Conservation (phyloP, 179 eudicot species). For the Patellifolia procumbens region DNA sequence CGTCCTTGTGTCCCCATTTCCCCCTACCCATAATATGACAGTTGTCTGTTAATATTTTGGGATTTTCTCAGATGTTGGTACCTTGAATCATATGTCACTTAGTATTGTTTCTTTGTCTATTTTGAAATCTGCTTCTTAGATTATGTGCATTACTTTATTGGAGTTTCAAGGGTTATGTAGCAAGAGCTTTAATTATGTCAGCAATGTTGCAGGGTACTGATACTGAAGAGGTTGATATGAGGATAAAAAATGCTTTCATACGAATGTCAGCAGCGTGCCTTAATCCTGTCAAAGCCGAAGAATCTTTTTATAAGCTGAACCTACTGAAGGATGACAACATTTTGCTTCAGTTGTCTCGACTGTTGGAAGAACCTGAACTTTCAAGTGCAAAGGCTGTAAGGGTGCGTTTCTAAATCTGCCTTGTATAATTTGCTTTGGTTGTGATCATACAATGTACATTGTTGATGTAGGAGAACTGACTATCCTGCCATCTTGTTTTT, state of each 20-base stretch:
- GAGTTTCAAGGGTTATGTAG: not conserved
- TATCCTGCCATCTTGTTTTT: not conserved
- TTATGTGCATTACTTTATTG: not conserved
- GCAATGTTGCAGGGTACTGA: constrained; percentile 46
- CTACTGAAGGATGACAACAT: constrained; percentile 45
- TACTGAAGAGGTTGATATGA: constrained; percentile 46
- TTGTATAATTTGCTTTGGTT: not conserved
- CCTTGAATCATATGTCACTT: constrained; percentile 2
- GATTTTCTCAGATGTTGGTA: constrained; percentile 6
- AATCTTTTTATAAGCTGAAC: constrained; percentile 53
- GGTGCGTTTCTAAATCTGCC: constrained; percentile 42
- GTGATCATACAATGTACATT: not conserved
- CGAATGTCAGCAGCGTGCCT: constrained; percentile 68
- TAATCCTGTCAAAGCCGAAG: constrained; percentile 67
- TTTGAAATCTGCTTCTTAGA: not conserved
- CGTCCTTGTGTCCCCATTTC: not conserved
- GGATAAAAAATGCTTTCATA: constrained; percentile 39
- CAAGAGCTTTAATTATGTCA: constrained; percentile 15
- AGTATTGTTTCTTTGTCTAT: not conserved
- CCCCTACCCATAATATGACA: not conserved
- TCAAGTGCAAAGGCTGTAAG: constrained; percentile 39
- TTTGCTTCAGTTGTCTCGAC: constrained; percentile 43
- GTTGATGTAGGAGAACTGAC: not conserved
- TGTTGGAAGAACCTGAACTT: constrained; percentile 54
- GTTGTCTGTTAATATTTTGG: not conserved